These are phyloP conservation scores for Skeletonema costatum DNA, from an alignment of 108 stramenopile genomes.

Conservation along the genomic window DNA sequence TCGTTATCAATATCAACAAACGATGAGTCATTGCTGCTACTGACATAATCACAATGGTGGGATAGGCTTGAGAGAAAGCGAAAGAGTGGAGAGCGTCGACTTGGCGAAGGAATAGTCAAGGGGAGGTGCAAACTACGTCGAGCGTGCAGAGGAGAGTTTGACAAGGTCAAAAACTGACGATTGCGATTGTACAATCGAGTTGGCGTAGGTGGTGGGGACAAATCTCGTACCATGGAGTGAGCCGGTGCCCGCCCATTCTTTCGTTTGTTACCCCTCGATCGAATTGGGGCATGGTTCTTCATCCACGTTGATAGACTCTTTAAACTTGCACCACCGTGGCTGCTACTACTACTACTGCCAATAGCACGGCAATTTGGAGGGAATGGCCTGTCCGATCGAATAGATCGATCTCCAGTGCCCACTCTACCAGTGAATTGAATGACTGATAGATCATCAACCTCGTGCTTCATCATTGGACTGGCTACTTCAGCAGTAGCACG, in stretches of 20 bases:
- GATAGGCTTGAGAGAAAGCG: conserved; percentile 20
- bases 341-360: background rate
- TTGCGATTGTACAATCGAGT: background rate
- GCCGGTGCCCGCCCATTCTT: background rate
- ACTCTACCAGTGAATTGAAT: conserved; percentile 63
- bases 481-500: background rate
- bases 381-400: conserved; percentile 64
- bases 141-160: background rate
- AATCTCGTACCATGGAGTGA: background rate
- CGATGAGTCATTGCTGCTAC: background rate
- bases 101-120: background rate
- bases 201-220: background rate
- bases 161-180: background rate
- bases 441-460: conserved; percentile 3
- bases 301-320: conserved; percentile 7
- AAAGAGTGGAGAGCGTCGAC: conserved; percentile 4
- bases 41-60: background rate
- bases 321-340: background rate
- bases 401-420: conserved; percentile 69
- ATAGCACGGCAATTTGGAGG: conserved; percentile 24
- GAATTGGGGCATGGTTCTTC: background rate
- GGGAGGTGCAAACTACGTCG: background rate
- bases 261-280: conserved; percentile 1
- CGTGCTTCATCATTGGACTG: background rate
- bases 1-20: background rate